phyloP scores from a whole-genome alignment of 352 stramenopile genomes.

The Phytopythium oedochilum region DNA sequence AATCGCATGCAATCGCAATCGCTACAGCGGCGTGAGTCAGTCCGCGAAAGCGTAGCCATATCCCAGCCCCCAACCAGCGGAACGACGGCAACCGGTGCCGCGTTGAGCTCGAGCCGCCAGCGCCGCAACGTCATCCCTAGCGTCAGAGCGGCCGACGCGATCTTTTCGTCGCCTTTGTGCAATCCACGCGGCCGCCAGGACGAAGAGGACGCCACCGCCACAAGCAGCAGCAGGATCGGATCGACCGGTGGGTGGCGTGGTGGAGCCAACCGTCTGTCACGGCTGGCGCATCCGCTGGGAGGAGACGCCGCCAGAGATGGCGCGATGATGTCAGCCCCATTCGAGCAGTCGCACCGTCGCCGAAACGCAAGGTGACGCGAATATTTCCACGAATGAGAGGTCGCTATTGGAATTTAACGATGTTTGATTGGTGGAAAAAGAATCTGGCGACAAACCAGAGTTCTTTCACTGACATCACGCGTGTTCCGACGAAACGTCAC shows the following conservation, averaged over 20 bases:
- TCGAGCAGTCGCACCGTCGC: not conserved
- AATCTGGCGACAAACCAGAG: not conserved
- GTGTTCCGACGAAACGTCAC: conserved; percentile 22
- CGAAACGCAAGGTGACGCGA: not conserved
- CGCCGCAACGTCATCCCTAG: not conserved
- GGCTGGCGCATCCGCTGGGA: not conserved
- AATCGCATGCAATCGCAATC: not conserved
- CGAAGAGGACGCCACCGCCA: no score
- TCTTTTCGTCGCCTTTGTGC: no score
- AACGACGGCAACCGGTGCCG: not conserved
- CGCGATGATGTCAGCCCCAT: conserved; percentile 1
- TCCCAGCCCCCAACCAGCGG: not conserved
- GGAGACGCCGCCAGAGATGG: not conserved
- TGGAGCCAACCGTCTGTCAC: no score
- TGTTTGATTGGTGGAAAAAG: not conserved
- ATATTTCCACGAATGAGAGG: not conserved
- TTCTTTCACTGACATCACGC: conserved; percentile 24
- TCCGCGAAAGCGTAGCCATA: conserved; percentile 1
- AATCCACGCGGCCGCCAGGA: not conserved
- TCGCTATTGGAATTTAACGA: not conserved
- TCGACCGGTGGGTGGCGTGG: no score
- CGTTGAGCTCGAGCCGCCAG: not conserved
- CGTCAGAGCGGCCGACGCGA: not conserved
- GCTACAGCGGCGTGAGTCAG: no score
- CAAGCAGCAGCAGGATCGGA: no score